Percentiles rank a stretch among this genome's conserved stretches.
Evolutionary conservation across 192 early-diverging fungal genomes (phyloP).

Genomic region (Umbelopsis isabellina): DNA sequence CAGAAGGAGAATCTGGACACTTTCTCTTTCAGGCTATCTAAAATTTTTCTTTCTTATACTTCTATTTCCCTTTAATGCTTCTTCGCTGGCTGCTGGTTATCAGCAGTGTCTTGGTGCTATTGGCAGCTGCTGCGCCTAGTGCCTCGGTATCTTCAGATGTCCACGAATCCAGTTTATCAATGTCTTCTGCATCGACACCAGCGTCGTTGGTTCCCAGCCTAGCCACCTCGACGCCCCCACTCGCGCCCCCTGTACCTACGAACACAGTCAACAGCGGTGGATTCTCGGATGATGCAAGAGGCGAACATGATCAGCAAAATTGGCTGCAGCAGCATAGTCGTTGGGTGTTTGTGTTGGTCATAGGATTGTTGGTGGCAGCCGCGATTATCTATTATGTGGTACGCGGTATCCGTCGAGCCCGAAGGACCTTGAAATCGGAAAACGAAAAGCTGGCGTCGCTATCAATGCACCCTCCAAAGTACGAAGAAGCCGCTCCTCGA

Average conservation of each 20-base stretch:
- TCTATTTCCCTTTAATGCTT: neutral
- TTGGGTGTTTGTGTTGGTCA: constrained; percentile 40
- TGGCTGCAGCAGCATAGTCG: constrained; percentile 39
- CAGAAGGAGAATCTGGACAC: neutral
- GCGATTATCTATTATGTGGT: constrained; percentile 35
- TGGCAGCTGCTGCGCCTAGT: neutral
- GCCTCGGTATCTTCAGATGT: neutral
- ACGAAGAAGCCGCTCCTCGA: neutral
- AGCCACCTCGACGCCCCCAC: neutral
- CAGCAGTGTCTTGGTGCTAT: neutral
- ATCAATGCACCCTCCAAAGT: neutral
- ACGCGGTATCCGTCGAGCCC: neutral
- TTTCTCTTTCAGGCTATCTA: neutral
- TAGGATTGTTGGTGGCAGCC: constrained; percentile 25
- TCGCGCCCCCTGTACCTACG: neutral
- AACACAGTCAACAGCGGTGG: neutral
- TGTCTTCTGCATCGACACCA: neutral
- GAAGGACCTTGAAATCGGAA: constrained; percentile 1
- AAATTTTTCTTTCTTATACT: neutral
- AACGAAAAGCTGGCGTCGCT: constrained; percentile 9
- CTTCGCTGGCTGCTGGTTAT: neutral
- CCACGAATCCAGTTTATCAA: neutral
- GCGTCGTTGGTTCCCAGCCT: neutral
- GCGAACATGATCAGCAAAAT: constrained; percentile 19
- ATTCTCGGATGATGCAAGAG: constrained; percentile 15